These are phyloP conservation scores for Aaosphaeria arxii DNA, from an alignment of 2,329 filamentous ascomycete species.

Conservation along the genomic window DNA sequence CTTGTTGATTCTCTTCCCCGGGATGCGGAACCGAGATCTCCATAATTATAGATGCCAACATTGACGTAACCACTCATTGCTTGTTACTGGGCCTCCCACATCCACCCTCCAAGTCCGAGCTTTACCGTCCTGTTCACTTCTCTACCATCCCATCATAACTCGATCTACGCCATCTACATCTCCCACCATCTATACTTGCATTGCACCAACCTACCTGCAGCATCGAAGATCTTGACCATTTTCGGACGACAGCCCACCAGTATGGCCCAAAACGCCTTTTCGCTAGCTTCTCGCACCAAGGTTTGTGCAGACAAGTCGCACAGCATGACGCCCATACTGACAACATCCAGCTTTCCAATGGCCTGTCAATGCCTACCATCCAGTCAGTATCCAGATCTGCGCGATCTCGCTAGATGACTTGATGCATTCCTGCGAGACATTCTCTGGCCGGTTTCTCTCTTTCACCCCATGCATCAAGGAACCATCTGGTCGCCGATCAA, in stretches of 20 bases:
- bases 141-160: slow-evolving; percentile 14
- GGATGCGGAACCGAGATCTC: no score
- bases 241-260: not conserved
- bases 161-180: not conserved
- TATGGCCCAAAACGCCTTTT: slow-evolving; percentile 36
- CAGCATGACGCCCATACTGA: slow-evolving; percentile 14
- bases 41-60: no score
- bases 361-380: slow-evolving; percentile 65
- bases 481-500: no score
- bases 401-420: not conserved
- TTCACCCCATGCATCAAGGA: no score
- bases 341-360: slow-evolving; percentile 50
- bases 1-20: no score
- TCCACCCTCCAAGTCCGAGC: no score
- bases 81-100: no score
- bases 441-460: not conserved
- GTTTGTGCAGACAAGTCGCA: slow-evolving; percentile 19
- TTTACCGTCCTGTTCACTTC: no score
- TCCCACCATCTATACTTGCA: no score
- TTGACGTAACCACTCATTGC: no score
- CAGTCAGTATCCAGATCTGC: slow-evolving; percentile 47
- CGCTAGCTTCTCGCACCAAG: slow-evolving; percentile 44
- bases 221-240: slow-evolving; percentile 22
- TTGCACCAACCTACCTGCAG: slow-evolving; percentile 9
- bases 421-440: not conserved